A percentile compares a stretch with the other conserved stretches of the same genome.
These are phyloP conservation scores for Capsella bursapastoris DNA, from an alignment of 345 rosid genomes.

Conservation along the genomic window DNA sequence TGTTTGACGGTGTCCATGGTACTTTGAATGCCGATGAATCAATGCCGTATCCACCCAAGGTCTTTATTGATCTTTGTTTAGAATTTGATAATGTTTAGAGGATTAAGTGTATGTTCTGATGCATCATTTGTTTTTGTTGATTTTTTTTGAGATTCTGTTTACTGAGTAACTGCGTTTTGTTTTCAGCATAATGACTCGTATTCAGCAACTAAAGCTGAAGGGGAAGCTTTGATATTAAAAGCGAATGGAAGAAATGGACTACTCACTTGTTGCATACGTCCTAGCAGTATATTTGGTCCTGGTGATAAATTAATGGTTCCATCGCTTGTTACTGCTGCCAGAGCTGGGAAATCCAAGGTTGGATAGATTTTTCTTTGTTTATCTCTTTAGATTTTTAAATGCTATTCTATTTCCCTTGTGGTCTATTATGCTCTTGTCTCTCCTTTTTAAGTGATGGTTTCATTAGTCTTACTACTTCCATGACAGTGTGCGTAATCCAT, in stretches of 20 bases:
- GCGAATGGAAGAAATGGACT: constrained; percentile 79
- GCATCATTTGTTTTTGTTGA: background rate
- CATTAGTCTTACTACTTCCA: constrained; percentile 9
- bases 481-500: background rate
- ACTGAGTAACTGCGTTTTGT: constrained; percentile 23
- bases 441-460: background rate
- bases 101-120: background rate
- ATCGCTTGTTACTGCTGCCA: constrained; percentile 77
- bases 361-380: constrained; percentile 20
- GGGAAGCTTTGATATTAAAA: constrained; percentile 69
- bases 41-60: constrained; percentile 72
- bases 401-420: background rate
- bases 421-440: background rate
- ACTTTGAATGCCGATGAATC: constrained; percentile 72
- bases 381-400: background rate
- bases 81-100: background rate
- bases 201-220: constrained; percentile 92
- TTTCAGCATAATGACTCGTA: constrained; percentile 85
- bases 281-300: constrained; percentile 93
- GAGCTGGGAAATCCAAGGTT: constrained; percentile 93
- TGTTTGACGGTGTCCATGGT: constrained; percentile 78
- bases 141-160: background rate
- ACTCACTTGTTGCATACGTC: constrained; percentile 90
- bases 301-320: constrained; percentile 91
- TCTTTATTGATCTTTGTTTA: constrained; percentile 31